Conservation (phyloP, 2,329 filamentous ascomycete genomes). For the Scleromitrula shiraiana region DNA sequence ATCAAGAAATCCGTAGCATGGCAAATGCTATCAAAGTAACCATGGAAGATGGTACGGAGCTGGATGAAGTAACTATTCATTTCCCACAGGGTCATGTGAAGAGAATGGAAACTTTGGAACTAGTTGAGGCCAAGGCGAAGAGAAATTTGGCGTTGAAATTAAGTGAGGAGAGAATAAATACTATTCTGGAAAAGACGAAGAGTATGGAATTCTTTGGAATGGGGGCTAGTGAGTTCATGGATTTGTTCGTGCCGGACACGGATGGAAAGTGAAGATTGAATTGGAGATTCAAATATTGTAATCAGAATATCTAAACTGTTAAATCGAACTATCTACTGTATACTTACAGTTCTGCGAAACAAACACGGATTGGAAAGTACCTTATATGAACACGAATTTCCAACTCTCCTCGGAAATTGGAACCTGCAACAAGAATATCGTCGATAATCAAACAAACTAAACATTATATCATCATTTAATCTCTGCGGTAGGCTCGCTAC, state of each 20-base stretch:
- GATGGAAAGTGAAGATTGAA: not conserved
- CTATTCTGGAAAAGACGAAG: slow-evolving; percentile 4
- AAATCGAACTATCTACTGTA: too few relatives aligned
- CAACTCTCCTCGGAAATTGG: too few relatives aligned
- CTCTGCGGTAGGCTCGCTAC: too few relatives aligned
- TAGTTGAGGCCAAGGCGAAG: slow-evolving; percentile 19
- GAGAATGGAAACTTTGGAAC: slow-evolving; percentile 14
- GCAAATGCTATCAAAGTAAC: slow-evolving; percentile 25
- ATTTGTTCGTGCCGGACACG: slow-evolving; percentile 8
- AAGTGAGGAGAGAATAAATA: slow-evolving; percentile 13
- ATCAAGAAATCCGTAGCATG: slow-evolving; percentile 25
- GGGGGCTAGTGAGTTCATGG: slow-evolving; percentile 6
- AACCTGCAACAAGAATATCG: too few relatives aligned
- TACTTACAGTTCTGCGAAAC: too few relatives aligned
- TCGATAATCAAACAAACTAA: too few relatives aligned
- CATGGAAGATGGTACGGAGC: slow-evolving; percentile 19
- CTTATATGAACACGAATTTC: too few relatives aligned
- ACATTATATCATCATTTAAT: too few relatives aligned
- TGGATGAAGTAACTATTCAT: slow-evolving; percentile 30
- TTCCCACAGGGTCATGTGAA: slow-evolving; percentile 30
- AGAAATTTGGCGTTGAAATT: slow-evolving; percentile 20
- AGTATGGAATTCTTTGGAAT: slow-evolving; percentile 9
- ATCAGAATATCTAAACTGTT: too few relatives aligned
- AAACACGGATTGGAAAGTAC: too few relatives aligned
- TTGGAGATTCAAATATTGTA: too few relatives aligned